These are phyloP conservation scores for Puccinia brachypodii DNA, from an alignment of 1,284 basidiomycete genomes.

Conservation along the genomic window DNA sequence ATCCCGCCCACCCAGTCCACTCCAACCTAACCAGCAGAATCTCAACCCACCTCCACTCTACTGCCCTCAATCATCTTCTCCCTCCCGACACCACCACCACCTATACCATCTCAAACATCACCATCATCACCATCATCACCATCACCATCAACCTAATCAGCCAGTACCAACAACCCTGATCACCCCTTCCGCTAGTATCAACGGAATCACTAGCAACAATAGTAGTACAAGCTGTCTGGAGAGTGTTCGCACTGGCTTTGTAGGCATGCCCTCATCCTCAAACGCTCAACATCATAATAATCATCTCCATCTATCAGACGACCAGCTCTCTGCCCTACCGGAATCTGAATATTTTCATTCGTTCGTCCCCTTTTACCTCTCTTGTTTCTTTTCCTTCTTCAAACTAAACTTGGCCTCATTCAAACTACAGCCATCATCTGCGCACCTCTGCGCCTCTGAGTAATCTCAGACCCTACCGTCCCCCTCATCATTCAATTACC, in stretches of 20 bases:
- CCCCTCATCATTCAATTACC: neutral
- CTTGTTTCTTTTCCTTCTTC: neutral
- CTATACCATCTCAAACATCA: neutral
- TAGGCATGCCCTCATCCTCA: neutral
- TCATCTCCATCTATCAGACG: slow-evolving; percentile 17
- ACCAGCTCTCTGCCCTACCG: neutral
- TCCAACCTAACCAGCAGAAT: neutral
- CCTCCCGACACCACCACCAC: slow-evolving; percentile 5
- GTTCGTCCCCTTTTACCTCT: slow-evolving; percentile 23
- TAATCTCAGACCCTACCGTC: neutral
- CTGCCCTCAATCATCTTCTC: neutral
- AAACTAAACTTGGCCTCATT: neutral
- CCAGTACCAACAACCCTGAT: neutral
- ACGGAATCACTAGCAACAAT: neutral
- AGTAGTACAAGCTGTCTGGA: slow-evolving; percentile 1
- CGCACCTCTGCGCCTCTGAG: neutral
- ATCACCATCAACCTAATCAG: neutral
- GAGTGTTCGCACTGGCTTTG: slow-evolving; percentile 1
- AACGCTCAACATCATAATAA: neutral
- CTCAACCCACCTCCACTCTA: slow-evolving; percentile 5
- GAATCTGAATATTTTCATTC: slow-evolving; percentile 42
- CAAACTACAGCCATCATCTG: slow-evolving; percentile 25
- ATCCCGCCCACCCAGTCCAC: neutral
- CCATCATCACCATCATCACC: slow-evolving; percentile 20
- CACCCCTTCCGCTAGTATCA: neutral